These are phyloP conservation scores for Peziza echinospora DNA, from an alignment of 495 filamentous ascomycete species.

Conservation along the genomic window DNA sequence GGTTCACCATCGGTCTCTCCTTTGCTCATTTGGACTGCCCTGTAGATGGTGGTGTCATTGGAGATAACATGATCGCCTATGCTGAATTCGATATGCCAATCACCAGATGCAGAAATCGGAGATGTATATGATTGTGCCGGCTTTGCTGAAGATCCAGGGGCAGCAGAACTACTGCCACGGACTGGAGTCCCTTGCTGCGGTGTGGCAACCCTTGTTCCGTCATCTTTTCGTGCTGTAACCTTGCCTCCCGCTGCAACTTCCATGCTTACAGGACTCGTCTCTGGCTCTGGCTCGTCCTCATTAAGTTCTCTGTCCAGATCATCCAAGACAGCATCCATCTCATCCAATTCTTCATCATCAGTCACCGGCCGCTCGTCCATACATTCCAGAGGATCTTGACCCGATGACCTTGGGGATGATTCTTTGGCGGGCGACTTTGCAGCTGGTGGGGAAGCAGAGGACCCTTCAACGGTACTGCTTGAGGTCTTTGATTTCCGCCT, in stretches of 20 bases:
- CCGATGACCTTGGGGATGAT: slow-evolving; percentile 29
- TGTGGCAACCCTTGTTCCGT: slow-evolving; percentile 74
- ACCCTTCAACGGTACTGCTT: slow-evolving; percentile 8
- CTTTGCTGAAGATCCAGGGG: slow-evolving; percentile 21
- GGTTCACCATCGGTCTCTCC: slow-evolving; percentile 42
- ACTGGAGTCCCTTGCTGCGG: slow-evolving; percentile 40
- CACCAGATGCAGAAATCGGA: slow-evolving; percentile 52
- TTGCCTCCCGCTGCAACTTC: slow-evolving; percentile 79
- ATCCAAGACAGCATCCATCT: slow-evolving; percentile 71
- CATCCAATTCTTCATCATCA: slow-evolving; percentile 53
- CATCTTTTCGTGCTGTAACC: slow-evolving; percentile 89
- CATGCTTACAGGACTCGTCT: slow-evolving; percentile 64
- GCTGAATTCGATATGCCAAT: slow-evolving; percentile 97
- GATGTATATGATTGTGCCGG: slow-evolving; percentile 54
- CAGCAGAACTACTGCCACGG: slow-evolving; percentile 18
- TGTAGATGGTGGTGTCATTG: slow-evolving; percentile 89
- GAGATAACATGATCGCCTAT: slow-evolving; percentile 63
- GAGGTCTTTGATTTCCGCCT: slow-evolving; percentile 15
- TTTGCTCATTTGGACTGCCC: slow-evolving; percentile 59
- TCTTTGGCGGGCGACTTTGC: slow-evolving; percentile 12
- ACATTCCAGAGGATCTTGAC: slow-evolving; percentile 55
- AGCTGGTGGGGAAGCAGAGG: slow-evolving; percentile 16
- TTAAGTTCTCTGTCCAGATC: slow-evolving; percentile 80
- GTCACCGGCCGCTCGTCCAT: slow-evolving; percentile 72
- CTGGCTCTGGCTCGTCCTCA: slow-evolving; percentile 40